Conservation (phyloP, 306 rosid genomes). For the Begonia peltatifolia region DNA sequence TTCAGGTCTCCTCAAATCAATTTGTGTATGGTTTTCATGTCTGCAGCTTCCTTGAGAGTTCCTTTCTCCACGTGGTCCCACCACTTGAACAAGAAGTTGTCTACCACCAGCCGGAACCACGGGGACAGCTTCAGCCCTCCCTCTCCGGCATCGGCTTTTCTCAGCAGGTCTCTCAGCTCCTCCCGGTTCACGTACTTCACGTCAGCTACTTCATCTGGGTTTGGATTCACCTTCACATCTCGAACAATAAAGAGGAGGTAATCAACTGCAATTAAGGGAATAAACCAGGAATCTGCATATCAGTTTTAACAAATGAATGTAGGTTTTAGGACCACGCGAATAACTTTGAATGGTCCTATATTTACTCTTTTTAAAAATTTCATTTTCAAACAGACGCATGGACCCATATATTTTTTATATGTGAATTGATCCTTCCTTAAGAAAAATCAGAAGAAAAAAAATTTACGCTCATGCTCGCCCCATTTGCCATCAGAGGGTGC, state of each 20-base stretch:
- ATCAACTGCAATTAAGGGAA: slow-evolving; percentile 54
- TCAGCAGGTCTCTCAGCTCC: slow-evolving; percentile 77
- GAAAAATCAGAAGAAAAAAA: neutral
- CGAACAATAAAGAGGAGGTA: slow-evolving; percentile 78
- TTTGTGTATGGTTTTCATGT: slow-evolving; percentile 91
- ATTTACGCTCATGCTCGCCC: slow-evolving; percentile 97
- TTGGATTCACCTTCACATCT: slow-evolving; percentile 60
- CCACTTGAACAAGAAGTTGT: slow-evolving; percentile 94
- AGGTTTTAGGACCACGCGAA: neutral
- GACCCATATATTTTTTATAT: too few relatives aligned
- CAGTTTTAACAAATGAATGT: neutral
- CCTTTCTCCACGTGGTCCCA: slow-evolving; percentile 87
- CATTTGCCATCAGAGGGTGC: slow-evolving; percentile 98
- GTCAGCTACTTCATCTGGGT: slow-evolving; percentile 89
- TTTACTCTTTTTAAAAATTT: too few relatives aligned
- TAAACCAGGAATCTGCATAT: neutral
- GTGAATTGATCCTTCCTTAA: neutral
- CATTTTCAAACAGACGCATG: too few relatives aligned
- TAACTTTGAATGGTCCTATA: too few relatives aligned
- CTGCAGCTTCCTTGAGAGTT: slow-evolving; percentile 49
- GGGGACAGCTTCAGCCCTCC: slow-evolving; percentile 94
- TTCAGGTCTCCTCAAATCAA: slow-evolving; percentile 22
- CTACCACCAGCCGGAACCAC: slow-evolving; percentile 96
- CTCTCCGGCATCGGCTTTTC: slow-evolving; percentile 88
- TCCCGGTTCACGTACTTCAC: slow-evolving; percentile 68